Conservation (phyloP, 208 protist genomes). For the Leishmania mexicana region DNA sequence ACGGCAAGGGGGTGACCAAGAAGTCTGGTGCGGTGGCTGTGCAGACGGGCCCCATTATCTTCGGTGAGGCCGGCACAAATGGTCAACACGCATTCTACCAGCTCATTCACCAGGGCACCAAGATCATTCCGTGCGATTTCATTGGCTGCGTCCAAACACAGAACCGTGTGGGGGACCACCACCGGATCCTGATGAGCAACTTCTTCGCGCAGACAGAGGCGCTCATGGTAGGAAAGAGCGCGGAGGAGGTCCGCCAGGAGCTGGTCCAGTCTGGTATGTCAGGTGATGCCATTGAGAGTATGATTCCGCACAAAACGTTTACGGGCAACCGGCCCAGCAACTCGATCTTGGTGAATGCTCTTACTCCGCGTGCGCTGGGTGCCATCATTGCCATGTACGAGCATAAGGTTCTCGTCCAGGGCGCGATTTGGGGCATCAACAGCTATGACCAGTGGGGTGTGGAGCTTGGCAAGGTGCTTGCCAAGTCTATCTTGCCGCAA, state of each 20-base stretch:
- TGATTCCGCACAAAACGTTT: slow-evolving; percentile 91
- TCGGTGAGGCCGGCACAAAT: slow-evolving; percentile 96
- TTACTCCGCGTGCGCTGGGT: slow-evolving; percentile 94
- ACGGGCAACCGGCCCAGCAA: slow-evolving; percentile 96
- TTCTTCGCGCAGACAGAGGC: slow-evolving; percentile 98
- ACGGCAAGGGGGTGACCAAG: slow-evolving; percentile 94
- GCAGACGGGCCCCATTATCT: slow-evolving; percentile 96
- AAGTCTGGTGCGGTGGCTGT: slow-evolving; percentile 49
- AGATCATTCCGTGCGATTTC: slow-evolving; percentile 97
- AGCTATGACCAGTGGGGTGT: slow-evolving; percentile 98
- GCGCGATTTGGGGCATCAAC: slow-evolving; percentile 98
- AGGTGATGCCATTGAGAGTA: slow-evolving; percentile 57
- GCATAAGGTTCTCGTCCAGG: slow-evolving; percentile 98
- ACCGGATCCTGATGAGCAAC: slow-evolving; percentile 96
- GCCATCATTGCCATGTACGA: slow-evolving; percentile 98
- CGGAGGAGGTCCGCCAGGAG: slow-evolving; percentile 83
- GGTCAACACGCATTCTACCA: slow-evolving; percentile 97
- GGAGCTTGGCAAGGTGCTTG: slow-evolving; percentile 97
- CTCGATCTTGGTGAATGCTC: slow-evolving; percentile 94
- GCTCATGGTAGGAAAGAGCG: slow-evolving; percentile 95
- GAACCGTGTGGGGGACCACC: slow-evolving; percentile 95
- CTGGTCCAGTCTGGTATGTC: slow-evolving; percentile 52
- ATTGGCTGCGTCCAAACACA: slow-evolving; percentile 92
- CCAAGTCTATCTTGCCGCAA: slow-evolving; percentile 96
- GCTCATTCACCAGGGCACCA: slow-evolving; percentile 97